These are phyloP conservation scores for Herpetomonas tarakana DNA, from an alignment of 208 protist genomes.

Conservation along the genomic window DNA sequence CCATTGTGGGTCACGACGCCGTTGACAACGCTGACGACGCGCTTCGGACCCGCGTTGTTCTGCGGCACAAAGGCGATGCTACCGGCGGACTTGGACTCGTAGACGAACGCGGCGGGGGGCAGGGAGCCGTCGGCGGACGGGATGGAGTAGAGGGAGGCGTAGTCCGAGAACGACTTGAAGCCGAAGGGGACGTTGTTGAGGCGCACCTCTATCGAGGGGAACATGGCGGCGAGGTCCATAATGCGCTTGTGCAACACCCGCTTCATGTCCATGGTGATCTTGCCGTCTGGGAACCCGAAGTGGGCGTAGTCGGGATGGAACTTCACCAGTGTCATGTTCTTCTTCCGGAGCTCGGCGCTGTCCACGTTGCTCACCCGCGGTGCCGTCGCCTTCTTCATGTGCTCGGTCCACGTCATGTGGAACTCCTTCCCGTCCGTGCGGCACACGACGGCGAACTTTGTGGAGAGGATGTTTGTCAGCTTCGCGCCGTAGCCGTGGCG, in stretches of 20 bases:
- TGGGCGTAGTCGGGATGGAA: constrained; percentile 90
- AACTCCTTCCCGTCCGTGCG: constrained; percentile 85
- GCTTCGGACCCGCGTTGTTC: constrained; percentile 75
- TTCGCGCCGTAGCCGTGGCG: constrained; percentile 98
- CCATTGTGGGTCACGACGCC: constrained; percentile 98
- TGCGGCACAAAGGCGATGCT: constrained; percentile 88
- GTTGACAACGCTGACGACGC: constrained; percentile 99
- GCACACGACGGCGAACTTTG: constrained; percentile 94
- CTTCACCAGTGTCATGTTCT: constrained; percentile 81
- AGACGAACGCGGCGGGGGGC: constrained; percentile 75
- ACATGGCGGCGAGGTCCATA: constrained; percentile 93
- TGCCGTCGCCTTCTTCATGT: constrained; percentile 94
- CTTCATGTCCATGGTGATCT: constrained; percentile 85
- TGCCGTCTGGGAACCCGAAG: constrained; percentile 66
- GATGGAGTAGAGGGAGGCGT: constrained; percentile 86
- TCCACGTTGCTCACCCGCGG: constrained; percentile 86
- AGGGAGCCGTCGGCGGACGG: constrained; percentile 29
- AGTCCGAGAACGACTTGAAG: constrained; percentile 96
- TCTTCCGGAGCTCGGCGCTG: constrained; percentile 26
- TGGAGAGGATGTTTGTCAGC: constrained; percentile 99
- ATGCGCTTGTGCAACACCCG: constrained; percentile 89
- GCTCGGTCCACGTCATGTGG: constrained; percentile 95
- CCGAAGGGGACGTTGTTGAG: constrained; percentile 95
- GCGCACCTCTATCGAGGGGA: constrained; percentile 88
- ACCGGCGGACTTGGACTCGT: constrained; percentile 55